phyloP scores from a whole-genome alignment of 164 flowering plant species.

The Aristolochia contorta region DNA sequence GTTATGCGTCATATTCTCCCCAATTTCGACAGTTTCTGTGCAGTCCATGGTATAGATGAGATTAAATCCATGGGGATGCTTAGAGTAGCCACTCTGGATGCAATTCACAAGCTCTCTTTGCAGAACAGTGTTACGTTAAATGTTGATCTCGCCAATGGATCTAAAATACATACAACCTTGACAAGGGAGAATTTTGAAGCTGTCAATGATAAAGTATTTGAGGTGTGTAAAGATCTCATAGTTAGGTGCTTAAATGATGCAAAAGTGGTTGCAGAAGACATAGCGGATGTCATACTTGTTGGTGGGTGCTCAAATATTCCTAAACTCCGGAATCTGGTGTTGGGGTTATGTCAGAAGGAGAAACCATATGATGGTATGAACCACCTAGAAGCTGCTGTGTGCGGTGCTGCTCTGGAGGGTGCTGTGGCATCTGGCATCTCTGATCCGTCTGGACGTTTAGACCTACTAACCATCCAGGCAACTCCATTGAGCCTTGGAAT shows the following conservation, averaged over 20 bases:
- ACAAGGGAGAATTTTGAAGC: conserved; percentile 55
- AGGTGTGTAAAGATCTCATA: conserved; percentile 49
- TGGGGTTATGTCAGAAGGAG: conserved; percentile 32
- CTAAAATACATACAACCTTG: conserved; percentile 33
- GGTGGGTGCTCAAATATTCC: conserved; percentile 94
- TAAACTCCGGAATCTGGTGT: conserved; percentile 40
- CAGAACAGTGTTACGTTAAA: conserved; percentile 42
- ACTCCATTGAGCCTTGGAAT: conserved; percentile 72
- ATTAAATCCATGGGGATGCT: conserved; percentile 55
- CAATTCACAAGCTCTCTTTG: conserved; percentile 61
- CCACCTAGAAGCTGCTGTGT: conserved; percentile 72
- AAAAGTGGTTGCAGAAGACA: conserved; percentile 40
- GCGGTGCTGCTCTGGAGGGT: conserved; percentile 91
- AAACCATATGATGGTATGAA: conserved; percentile 47
- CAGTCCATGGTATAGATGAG: conserved; percentile 43
- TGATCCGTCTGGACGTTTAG: conserved; percentile 71
- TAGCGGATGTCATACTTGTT: conserved; percentile 71
- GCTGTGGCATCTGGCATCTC: conserved; percentile 79
- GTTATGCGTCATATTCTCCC: conserved; percentile 62
- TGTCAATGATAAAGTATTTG: conserved; percentile 47
- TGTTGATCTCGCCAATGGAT: conserved; percentile 57
- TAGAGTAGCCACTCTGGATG: conserved; percentile 73
- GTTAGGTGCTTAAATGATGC: conserved; percentile 61
- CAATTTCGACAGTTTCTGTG: conserved; percentile 31
- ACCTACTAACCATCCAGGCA: conserved; percentile 74